Evolutionary conservation across 352 stramenopile species (phyloP), one percentile per base, ranked within the genome.

Genomic region (Phytophthora agathidicida): DNA sequence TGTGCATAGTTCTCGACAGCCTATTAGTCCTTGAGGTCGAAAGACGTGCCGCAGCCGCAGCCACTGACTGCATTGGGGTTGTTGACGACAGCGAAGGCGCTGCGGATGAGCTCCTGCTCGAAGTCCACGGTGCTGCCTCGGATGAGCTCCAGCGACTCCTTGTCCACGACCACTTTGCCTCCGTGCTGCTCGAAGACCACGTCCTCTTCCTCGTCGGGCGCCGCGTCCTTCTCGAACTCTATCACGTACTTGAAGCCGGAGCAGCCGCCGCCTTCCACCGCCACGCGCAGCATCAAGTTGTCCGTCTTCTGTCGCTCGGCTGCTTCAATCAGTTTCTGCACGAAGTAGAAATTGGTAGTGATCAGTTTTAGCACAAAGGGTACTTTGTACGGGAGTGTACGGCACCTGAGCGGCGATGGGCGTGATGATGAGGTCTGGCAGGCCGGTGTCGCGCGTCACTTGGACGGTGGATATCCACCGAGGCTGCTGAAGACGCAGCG

Each of bases 11-110:
- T 49, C 38, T 44, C 7, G 19, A 11, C 22, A 49, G 19, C 20
- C 17, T 7, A 4, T 68, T 78, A 96, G 43, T 92, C 80, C 77
- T 99, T 99, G 41, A 99, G 74, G 22, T 98, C 97, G 81, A 99
- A 99, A 22, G 93, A 98, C 37, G 75, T 96, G 39, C 97, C 97
- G 76, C 97, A 99, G 48, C 97, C 97, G 77, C 97, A 99, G 50
- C 96, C 96, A 45, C 72, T 91, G 72, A 97, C 94, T 41, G 94
- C 97, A 67, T 98, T 96, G 28, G 97, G 97, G 83, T 99, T 99
- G 66, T 98, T 97, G 61, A 97, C 68, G 16, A 99, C 83, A 6
- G 86, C 91, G 75, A 99, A 99, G 22, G 91, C 83, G 59, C 83
- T 97, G 38, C 96, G 94, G 59, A 99, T 99, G 69, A 99, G 93